Conservation (phyloP, 2,329 filamentous ascomycete species). For the Botryotinia narcissicola region DNA sequence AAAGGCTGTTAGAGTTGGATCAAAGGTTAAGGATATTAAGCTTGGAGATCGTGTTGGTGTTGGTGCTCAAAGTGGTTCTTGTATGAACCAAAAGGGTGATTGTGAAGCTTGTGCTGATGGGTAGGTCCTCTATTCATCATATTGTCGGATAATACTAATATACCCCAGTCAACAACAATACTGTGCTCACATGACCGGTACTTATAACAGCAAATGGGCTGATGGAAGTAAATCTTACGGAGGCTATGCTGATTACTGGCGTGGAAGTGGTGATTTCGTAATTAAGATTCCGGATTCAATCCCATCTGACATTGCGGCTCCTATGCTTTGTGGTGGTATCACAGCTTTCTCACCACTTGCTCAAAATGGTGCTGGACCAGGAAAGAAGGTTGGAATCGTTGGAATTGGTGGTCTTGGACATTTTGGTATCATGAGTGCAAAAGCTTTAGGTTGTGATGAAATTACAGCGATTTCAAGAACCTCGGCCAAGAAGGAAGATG, state of each 20-base stretch:
- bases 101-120: slow-evolving; percentile 51
- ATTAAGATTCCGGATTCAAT: slow-evolving; percentile 57
- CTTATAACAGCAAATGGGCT: slow-evolving; percentile 44
- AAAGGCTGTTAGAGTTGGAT: slow-evolving; percentile 50
- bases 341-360: slow-evolving; percentile 70
- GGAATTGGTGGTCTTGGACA: slow-evolving; percentile 67
- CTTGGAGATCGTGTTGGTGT: slow-evolving; percentile 53
- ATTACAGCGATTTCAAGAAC: slow-evolving; percentile 64
- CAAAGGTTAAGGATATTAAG: slow-evolving; percentile 55
- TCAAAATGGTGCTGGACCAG: slow-evolving; percentile 65
- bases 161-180: background rate
- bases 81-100: slow-evolving; percentile 37
- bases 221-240: slow-evolving; percentile 49
- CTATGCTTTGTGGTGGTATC: slow-evolving; percentile 75
- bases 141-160: background rate
- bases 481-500: slow-evolving; percentile 56
- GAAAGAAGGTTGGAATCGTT: slow-evolving; percentile 68
- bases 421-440: slow-evolving; percentile 68
- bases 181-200: slow-evolving; percentile 37
- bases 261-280: slow-evolving; percentile 57
- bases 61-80: slow-evolving; percentile 50
- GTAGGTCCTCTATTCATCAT: slow-evolving; percentile 34
- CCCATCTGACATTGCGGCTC: slow-evolving; percentile 52
- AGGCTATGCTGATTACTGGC: slow-evolving; percentile 50
- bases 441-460: slow-evolving; percentile 65